Evolutionary conservation across 192 early-diverging fungal genomes (phyloP), one percentile per base, ranked within the genome.

Genomic region (Coemansia sp.): DNA sequence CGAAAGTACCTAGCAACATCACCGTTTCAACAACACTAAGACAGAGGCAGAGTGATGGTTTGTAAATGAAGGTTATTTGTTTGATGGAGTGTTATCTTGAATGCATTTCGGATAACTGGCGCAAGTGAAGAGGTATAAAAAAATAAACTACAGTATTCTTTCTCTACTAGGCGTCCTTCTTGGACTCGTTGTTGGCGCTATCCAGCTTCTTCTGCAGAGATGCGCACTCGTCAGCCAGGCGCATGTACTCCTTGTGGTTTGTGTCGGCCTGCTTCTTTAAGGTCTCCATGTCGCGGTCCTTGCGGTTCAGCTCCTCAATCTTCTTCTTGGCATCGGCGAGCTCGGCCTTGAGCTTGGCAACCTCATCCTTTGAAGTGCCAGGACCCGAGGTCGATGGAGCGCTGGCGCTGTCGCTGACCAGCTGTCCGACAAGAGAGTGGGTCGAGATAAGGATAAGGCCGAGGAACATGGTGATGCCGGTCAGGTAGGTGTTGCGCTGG

Each of bases 401-500:
- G 17, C 29, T 49, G 24, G 24, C 26, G 13, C 33, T 20, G 15
- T 59, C 38, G 44, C 41, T 50, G 14, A 69, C 60, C 10, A 78
- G 44, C 47, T 73, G 64, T 29, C 47, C 50, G 33, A 78, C 60
- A 20, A 78, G 63, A 33, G 63, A 54, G 49, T 78, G 64, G 7
- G 69, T 78, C 1, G 64, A 67, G 17, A 59, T 66, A 51, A 78
- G 50, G 17, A 78, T 78, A 39, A 78, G 55, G 0, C 77, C 77
- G 28, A 80, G 48, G 46, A 77, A 77, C 64, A 80, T 66, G n/a
- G 78, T 80, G 59, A 80, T 77, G 11, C 78, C 78, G 4, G 73
- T 77, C 51, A 80, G 55, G 23, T 80, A 80, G 14, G 76, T 66
- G 53, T 80, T 80, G 64, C 78, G 78, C 55, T 80, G 78, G 10